Evolutionary conservation across 2,329 filamentous ascomycete species (phyloP), one percentile per base, ranked within the genome.

Genomic region (Diaporthe batatas): DNA sequence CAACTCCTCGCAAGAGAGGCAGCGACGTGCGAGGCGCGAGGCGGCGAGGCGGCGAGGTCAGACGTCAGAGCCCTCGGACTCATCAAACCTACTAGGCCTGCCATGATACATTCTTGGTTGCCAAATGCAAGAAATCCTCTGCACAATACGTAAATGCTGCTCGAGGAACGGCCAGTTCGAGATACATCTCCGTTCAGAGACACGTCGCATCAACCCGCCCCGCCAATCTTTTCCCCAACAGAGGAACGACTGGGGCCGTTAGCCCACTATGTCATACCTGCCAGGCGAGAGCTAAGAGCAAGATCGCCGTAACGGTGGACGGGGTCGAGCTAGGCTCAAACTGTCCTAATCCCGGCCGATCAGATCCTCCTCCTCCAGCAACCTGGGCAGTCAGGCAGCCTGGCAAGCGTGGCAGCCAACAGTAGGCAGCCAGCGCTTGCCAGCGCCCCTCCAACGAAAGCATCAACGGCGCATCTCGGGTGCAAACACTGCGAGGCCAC

Each of bases 241-340:
- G 62, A 21, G 39, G 47, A 42, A 32, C 47, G 55, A n/a, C 47
- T 67, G 32, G 32, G 32, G 1, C 4, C 62, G 39, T 14, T 29
- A 65, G 69, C 34, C 65, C 55, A 64, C 58, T 68, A 72, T 72
- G 71, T 72, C 71, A 72, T 72, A 58, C 62, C 55, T 71, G 57
- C 68, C 55, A 62, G 54, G n/a, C 44, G 44, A 71, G 57, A 54
- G 34, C 42, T 62, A 68, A 57, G 65, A 68, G 47, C 32, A 39
- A 53, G 55, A 70, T 70, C 68, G 68, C 58, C 44, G 55, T 53
- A 62, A 62, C 42, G 68, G 47, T 39, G 36, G 44, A 42, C 51
- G 55, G 12, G 47, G 47, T 32, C 44, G 62, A 14, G 44, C 62
- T 67, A 67, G 11, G 6, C 62, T 10, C 29, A 53, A 67, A 67